Evolutionary conservation across 345 rosid species (phyloP).

Genomic region (Melaleuca alternifolia): DNA sequence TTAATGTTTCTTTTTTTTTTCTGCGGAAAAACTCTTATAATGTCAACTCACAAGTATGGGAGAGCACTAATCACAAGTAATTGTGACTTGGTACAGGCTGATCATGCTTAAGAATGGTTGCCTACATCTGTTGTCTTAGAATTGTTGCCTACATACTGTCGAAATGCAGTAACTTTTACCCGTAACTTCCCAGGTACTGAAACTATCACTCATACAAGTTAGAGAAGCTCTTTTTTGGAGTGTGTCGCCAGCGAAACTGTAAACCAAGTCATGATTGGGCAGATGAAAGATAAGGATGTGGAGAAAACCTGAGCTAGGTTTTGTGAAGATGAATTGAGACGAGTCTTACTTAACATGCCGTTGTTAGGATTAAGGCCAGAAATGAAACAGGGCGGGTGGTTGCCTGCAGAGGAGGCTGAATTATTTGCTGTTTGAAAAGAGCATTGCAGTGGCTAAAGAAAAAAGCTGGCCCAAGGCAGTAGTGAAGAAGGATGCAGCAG

Average conservation of each 20-base stretch:
- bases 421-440: neutral
- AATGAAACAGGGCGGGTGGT: neutral
- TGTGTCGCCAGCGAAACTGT: neutral
- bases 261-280: neutral
- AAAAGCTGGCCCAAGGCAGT: neutral
- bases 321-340: neutral
- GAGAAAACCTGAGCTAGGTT: neutral
- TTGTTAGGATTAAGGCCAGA: neutral
- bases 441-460: neutral
- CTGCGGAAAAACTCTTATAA: too few species aligned
- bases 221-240: neutral
- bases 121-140: neutral
- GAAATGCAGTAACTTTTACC: neutral
- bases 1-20: too few species aligned
- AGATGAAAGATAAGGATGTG: neutral
- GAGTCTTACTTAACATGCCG: neutral
- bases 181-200: neutral
- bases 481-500: neutral
- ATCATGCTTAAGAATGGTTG: too few species aligned
- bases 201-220: neutral
- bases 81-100: too few species aligned
- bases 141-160: neutral
- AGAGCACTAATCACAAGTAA: too few species aligned
- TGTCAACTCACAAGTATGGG: too few species aligned
- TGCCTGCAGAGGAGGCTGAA: neutral